A percentile compares a stretch with the other conserved stretches of the same genome.
phyloP scores from a whole-genome alignment of 2,329 filamentous ascomycete species.

The Zelopaecilomyces penicillatus region DNA sequence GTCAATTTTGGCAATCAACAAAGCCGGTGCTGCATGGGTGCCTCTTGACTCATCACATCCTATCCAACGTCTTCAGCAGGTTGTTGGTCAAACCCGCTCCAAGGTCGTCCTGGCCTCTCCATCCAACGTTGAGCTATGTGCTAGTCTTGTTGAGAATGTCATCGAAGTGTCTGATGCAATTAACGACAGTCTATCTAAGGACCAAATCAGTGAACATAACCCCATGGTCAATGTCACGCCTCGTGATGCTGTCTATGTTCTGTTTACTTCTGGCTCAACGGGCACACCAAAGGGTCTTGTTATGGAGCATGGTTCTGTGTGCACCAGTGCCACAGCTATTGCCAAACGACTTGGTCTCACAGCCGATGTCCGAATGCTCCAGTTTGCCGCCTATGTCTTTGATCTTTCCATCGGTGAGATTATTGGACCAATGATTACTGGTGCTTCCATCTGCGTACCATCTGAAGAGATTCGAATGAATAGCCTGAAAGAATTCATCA shows the following conservation, averaged over 20 bases:
- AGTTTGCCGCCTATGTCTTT: constrained; percentile 12
- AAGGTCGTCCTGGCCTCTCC: constrained; percentile 3
- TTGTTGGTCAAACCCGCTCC: background rate
- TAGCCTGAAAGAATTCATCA: constrained; percentile 5
- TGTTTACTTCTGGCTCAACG: constrained; percentile 50
- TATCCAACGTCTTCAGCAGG: constrained; percentile 1
- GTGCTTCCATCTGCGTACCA: constrained; percentile 6
- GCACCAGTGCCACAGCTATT: background rate
- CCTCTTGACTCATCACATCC: constrained; percentile 10
- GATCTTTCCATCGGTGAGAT: constrained; percentile 7
- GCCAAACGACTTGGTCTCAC: no score
- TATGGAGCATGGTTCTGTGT: constrained; percentile 5
- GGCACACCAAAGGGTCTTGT: constrained; percentile 43
- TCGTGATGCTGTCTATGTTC: constrained; percentile 22
- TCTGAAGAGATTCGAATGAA: constrained; percentile 2
- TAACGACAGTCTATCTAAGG: background rate
- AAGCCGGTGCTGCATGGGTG: constrained; percentile 9
- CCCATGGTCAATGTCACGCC: background rate
- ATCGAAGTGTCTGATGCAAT: background rate
- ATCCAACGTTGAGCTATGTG: background rate
- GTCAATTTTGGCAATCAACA: constrained; percentile 7
- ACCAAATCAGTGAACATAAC: background rate
- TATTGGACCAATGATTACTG: background rate
- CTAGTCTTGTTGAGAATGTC: background rate
- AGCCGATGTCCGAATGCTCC: constrained; percentile 1